phyloP scores from a whole-genome alignment of 2,329 filamentous ascomycete genomes.

The Pseudocercospora cruenta region DNA sequence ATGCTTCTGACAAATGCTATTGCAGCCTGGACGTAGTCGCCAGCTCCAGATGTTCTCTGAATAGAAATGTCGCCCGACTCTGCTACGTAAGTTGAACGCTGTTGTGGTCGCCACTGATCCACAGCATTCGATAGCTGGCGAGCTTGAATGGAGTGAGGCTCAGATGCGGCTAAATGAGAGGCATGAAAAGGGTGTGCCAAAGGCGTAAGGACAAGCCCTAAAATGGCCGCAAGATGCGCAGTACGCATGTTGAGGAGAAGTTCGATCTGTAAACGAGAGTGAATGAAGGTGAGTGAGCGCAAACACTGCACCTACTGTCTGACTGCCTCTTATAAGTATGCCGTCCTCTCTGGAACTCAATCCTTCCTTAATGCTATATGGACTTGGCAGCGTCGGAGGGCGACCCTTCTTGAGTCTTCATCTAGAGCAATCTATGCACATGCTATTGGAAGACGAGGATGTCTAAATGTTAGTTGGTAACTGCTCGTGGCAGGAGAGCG shows the following conservation, averaged over 20 bases:
- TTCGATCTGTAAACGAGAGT: background rate
- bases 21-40: constrained; percentile 38
- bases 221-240: constrained; percentile 15
- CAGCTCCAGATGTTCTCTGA: constrained; percentile 9
- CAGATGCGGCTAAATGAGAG: background rate
- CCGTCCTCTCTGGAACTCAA: background rate
- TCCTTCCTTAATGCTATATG: background rate
- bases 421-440: constrained; percentile 1
- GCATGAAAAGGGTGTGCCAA: constrained; percentile 18
- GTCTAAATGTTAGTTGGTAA: background rate
- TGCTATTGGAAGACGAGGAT: constrained; percentile 1
- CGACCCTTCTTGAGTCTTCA: background rate
- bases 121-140: constrained; percentile 14
- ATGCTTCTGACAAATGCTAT: constrained; percentile 40
- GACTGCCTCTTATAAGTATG: background rate
- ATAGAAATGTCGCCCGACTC: constrained; percentile 12
- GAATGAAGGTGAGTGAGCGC: background rate
- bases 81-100: constrained; percentile 24
- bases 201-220: constrained; percentile 13
- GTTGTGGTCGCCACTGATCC: constrained; percentile 22
- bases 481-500: background rate
- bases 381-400: background rate
- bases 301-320: background rate
- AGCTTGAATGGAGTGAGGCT: constrained; percentile 5
- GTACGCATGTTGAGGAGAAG: constrained; percentile 7